Conservation (phyloP, 225 moss, liverwort and hornwort species). For the Bryoerythrophyllum caledonicum region DNA sequence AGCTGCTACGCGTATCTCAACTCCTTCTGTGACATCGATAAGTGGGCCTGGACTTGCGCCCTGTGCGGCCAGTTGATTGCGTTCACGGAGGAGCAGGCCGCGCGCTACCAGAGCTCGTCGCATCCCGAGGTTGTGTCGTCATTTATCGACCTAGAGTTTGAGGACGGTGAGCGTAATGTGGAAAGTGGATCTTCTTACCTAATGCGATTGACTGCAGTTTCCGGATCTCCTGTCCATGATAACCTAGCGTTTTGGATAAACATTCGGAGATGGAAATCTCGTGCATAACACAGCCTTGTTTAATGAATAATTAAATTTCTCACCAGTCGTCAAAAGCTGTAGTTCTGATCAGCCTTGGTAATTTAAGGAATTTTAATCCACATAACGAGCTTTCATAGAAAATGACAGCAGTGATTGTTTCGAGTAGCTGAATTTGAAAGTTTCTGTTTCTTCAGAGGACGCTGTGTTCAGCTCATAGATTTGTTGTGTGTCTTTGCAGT, state of each 20-base stretch:
- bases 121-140: slow-evolving; percentile 69
- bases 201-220: not conserved
- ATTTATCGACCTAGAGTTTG: slow-evolving; percentile 80
- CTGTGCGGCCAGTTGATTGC: slow-evolving; percentile 86
- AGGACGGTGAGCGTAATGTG: slow-evolving; percentile 62
- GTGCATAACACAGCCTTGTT: not conserved
- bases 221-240: slow-evolving; percentile 1
- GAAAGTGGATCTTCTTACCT: not conserved
- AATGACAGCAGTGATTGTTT: not conserved
- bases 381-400: not conserved
- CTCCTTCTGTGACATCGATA: slow-evolving; percentile 76
- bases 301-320: not conserved
- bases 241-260: not conserved
- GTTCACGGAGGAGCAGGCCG: slow-evolving; percentile 57
- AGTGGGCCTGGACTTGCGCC: slow-evolving; percentile 91
- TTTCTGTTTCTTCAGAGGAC: not conserved
- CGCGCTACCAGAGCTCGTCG: slow-evolving; percentile 55
- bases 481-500: slow-evolving; percentile 4
- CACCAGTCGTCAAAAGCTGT: not conserved
- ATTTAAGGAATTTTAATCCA: not conserved
- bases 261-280: not conserved
- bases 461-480: not conserved
- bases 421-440: not conserved
- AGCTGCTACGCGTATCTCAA: slow-evolving; percentile 96
- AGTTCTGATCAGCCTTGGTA: not conserved